A percentile compares a stretch with the other conserved stretches of the same genome.
phyloP scores from a whole-genome alignment of 2,329 filamentous ascomycete genomes.

The Aspergillus fischeri region DNA sequence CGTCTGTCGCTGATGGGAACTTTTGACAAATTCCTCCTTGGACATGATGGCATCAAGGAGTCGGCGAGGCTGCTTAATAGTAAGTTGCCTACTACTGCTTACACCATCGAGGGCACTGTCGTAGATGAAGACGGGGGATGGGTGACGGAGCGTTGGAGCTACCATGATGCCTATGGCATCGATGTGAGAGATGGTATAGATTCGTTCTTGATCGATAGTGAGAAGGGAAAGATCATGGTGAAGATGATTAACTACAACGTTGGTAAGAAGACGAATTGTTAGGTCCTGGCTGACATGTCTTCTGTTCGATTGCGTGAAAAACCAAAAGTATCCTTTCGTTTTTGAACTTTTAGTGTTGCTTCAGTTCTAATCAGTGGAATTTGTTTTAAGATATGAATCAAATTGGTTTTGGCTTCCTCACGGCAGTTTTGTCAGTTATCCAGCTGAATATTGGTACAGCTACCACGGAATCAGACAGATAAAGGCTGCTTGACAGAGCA shows the following conservation, averaged over 20 bases:
- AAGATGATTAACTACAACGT: slow-evolving; percentile 9
- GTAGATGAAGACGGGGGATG: slow-evolving; percentile 1
- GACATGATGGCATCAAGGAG: slow-evolving; percentile 4
- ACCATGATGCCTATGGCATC: background rate
- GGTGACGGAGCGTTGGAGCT: slow-evolving; percentile 9
- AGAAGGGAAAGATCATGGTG: slow-evolving; percentile 4
- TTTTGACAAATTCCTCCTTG: slow-evolving; percentile 3
- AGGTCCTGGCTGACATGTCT: too few species aligned
- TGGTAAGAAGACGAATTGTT: too few species aligned
- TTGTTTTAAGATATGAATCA: too few species aligned
- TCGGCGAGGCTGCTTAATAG: slow-evolving; percentile 6
- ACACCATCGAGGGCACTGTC: slow-evolving; percentile 4
- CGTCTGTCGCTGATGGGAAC: slow-evolving; percentile 5
- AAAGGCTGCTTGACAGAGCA: background rate
- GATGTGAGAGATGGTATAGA: slow-evolving; percentile 6
- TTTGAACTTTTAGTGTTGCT: too few species aligned
- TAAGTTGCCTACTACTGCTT: slow-evolving; percentile 5
- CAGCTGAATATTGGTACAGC: background rate
- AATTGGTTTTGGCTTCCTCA: too few species aligned
- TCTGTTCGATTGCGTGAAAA: too few species aligned
- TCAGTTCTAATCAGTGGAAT: too few species aligned
- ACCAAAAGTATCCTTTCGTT: too few species aligned
- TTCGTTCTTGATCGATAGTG: slow-evolving; percentile 4
- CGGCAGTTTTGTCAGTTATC: too few species aligned
- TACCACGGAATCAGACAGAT: background rate